Conservation (phyloP, 495 filamentous ascomycete genomes). For the Lophiotrema nucula region DNA sequence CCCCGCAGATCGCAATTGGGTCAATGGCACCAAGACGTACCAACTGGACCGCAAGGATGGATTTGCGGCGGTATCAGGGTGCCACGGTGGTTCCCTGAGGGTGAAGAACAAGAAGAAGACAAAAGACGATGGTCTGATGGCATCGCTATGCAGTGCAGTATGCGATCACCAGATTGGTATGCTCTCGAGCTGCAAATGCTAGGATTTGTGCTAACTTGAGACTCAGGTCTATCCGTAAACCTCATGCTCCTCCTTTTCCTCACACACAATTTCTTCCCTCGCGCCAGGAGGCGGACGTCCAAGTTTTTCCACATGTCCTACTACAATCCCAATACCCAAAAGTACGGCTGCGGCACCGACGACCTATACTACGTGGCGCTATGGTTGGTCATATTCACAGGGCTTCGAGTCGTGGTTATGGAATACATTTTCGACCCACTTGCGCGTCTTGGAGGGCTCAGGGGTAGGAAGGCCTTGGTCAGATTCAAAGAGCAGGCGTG, state of each 20-base stretch:
- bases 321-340: constrained; percentile 61
- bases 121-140: no score
- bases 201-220: neutral
- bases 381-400: constrained; percentile 82
- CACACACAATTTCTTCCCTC: constrained; percentile 75
- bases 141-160: constrained; percentile 3
- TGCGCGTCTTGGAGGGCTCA: constrained; percentile 65
- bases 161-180: constrained; percentile 39
- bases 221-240: constrained; percentile 70
- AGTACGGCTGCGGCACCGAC: constrained; percentile 72
- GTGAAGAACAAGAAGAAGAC: no score
- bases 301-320: constrained; percentile 88
- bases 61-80: no score
- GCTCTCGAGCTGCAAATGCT: neutral
- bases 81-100: no score
- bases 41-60: neutral
- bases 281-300: constrained; percentile 69
- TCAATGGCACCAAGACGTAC: neutral
- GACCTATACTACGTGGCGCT: constrained; percentile 77
- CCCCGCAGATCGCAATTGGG: constrained; percentile 15
- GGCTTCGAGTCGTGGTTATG: constrained; percentile 77
- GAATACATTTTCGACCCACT: constrained; percentile 81
- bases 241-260: constrained; percentile 74
- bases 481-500: constrained; percentile 93
- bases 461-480: constrained; percentile 66